phyloP scores from a whole-genome alignment of 768 basidiomycete genomes.

The Ephemerocybe angulata region DNA sequence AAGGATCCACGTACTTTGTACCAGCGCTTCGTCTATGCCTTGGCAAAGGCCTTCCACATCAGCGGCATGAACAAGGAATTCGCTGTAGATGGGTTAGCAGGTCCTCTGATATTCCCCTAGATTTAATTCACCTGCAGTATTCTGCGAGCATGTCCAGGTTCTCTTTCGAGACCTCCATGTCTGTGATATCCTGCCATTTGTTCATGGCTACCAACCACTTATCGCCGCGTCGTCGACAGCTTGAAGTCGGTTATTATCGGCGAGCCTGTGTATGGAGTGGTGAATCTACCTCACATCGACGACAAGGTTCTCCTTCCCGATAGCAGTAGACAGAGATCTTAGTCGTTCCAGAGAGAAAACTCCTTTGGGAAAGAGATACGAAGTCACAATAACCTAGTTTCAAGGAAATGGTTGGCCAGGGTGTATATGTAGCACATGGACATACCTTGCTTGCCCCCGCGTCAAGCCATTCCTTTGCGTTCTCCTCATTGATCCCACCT shows the following conservation, averaged over 20 bases:
- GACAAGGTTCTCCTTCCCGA: conserved; percentile 86
- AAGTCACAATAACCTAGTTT: conserved; percentile 91
- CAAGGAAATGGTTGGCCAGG: conserved; percentile 1
- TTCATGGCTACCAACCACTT: conserved; percentile 97
- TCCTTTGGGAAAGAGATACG: conserved; percentile 84
- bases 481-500: conserved; percentile 81
- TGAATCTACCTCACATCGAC: conserved; percentile 84
- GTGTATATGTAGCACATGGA: not conserved
- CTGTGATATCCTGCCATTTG: conserved; percentile 95
- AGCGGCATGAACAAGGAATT: conserved; percentile 96
- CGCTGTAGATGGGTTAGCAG: conserved; percentile 43
- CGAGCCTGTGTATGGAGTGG: not conserved
- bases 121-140: conserved; percentile 67
- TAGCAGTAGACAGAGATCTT: conserved; percentile 50
- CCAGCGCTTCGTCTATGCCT: conserved; percentile 90
- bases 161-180: conserved; percentile 87
- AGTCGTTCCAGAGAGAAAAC: conserved; percentile 77
- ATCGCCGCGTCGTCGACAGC: conserved; percentile 74
- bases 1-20: conserved; percentile 53
- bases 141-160: conserved; percentile 71
- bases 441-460: conserved; percentile 84
- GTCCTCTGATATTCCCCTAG: not conserved
- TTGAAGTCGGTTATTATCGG: conserved; percentile 26
- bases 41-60: conserved; percentile 97
- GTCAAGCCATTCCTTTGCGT: conserved; percentile 82